Evolutionary conservation across 345 rosid species (phyloP).

Genomic region (Ceriops tagal): DNA sequence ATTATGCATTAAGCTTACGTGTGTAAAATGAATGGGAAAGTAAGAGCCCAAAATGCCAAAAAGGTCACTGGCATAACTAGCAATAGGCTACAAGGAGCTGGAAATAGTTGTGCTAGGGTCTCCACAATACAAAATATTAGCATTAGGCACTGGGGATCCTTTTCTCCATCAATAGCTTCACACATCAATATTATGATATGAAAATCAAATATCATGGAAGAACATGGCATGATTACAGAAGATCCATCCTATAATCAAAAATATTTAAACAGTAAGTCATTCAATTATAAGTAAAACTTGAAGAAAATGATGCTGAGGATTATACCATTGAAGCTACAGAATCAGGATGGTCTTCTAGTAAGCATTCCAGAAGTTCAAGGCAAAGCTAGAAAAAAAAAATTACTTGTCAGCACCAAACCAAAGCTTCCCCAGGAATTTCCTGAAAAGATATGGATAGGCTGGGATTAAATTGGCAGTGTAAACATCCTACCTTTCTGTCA

Average conservation of each 20-base stretch:
- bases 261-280: neutral
- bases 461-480: neutral
- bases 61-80: conserved; percentile 49
- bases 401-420: conserved; percentile 14
- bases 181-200: conserved; percentile 1
- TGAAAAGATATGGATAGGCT: neutral
- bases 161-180: conserved; percentile 60
- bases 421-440: neutral
- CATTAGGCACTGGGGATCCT: conserved; percentile 83
- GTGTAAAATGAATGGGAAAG: conserved; percentile 92
- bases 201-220: neutral
- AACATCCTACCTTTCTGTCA: conserved; percentile 66
- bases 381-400: conserved; percentile 52
- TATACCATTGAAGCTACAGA: conserved; percentile 55
- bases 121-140: conserved; percentile 73
- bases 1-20: conserved; percentile 51
- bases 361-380: conserved; percentile 81
- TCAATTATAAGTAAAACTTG: conserved; percentile 2
- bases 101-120: conserved; percentile 53
- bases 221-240: too few relatives aligned
- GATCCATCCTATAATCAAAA: neutral
- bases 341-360: conserved; percentile 54
- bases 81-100: conserved; percentile 62
- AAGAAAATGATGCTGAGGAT: conserved; percentile 18
- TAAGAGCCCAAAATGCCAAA: conserved; percentile 68